Evolutionary conservation across 129 eudicot genomes (phyloP), one percentile per base, ranked within the genome.

Genomic region (Oenanthe sinensis): DNA sequence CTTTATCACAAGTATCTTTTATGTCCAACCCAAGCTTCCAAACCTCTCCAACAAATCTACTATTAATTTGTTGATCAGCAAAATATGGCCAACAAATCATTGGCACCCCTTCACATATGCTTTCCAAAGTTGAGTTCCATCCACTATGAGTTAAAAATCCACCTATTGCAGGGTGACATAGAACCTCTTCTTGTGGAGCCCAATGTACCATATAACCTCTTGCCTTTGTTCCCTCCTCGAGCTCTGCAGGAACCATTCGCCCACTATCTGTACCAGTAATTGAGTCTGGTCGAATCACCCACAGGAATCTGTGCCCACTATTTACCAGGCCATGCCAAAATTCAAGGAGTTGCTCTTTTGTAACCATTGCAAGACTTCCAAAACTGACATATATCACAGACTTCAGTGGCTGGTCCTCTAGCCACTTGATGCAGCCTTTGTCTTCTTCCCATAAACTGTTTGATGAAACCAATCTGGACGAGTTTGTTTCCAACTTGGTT

Each of bases 121-220:
- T 90, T 84, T 87, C 91, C 83, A 88, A 55, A 19, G 83, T 85
- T 8, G 92, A 90, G 75, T 88, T 90, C 92, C 92, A 88, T 20
- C 96, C 92, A 4, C 92, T 84, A 63, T 86, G 96, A 13, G 89
- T 84, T 37, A 86, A 87, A 1, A 88, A 90, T 15, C 87, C 96
- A 8, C 89, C 89, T 0, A 90, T 71, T 10, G 91, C 83, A 14
- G 33, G 14, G 55, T 90, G 92, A 26, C 85, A 82, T 73, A 88
- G 52, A 67, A 90, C 78, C 2, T 75, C 84, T n/a, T 82, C 87
- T 45, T 88, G 93, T 5, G 89, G 91, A 16, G 92, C 93, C 93
- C 96, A 91, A 65, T 89, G 88, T 2, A 88, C 87, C 33, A 88
- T 84, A 60, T 84, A 83, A 46, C 96, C 93, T 4, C 30, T 70